Percentiles rank a stretch among this genome's conserved stretches.
Evolutionary conservation across 2,329 filamentous ascomycete genomes (phyloP).

Genomic region (Aspergillus hiratsukae): DNA sequence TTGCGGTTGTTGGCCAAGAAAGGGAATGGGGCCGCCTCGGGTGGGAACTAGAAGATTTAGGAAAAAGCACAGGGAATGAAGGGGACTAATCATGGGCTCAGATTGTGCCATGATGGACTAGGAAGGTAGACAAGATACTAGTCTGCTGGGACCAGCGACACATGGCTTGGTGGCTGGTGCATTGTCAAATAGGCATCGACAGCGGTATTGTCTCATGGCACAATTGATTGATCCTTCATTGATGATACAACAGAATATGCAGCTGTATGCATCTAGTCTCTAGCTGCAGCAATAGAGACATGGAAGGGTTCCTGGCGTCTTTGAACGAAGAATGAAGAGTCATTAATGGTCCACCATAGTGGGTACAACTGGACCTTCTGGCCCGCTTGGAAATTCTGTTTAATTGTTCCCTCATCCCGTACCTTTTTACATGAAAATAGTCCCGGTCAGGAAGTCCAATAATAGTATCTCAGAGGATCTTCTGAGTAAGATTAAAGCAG

Average conservation of each 20-base stretch:
- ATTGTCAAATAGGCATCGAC: neutral
- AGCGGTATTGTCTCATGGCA: neutral
- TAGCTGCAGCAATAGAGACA: neutral
- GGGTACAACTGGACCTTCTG: neutral
- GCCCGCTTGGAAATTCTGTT: neutral
- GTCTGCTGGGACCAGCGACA: neutral
- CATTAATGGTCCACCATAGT: neutral
- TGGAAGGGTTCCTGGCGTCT: neutral
- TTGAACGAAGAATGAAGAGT: neutral
- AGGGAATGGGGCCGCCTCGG: neutral
- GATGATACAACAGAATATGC: neutral
- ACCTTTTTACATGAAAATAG: neutral
- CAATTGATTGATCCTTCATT: neutral
- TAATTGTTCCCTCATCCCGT: neutral
- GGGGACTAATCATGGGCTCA: neutral
- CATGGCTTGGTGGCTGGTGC: neutral
- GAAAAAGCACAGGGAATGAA: neutral
- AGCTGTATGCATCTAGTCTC: neutral
- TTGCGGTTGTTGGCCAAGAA: conserved; percentile 9
- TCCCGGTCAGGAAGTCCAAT: neutral
- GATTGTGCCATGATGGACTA: neutral
- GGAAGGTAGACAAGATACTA: neutral
- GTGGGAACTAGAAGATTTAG: conserved; percentile 6
- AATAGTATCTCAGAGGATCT: neutral
- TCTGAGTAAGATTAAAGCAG: neutral